phyloP scores from a whole-genome alignment of 2,329 filamentous ascomycete genomes.

The Lachnellula arida region DNA sequence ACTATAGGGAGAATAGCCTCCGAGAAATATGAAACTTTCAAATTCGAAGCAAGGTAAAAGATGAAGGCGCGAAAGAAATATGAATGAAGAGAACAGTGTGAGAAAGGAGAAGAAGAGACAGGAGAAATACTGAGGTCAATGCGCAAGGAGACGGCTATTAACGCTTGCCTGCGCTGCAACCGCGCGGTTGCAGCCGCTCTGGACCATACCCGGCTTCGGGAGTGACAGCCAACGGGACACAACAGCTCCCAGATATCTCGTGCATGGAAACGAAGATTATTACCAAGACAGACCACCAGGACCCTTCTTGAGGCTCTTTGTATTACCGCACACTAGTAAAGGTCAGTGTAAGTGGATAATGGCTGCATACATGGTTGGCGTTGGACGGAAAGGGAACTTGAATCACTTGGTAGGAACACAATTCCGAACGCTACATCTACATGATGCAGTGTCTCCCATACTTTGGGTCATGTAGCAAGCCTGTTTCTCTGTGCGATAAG shows the following conservation, averaged over 20 bases:
- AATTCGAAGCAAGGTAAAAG: constrained; percentile 42
- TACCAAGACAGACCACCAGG: not conserved
- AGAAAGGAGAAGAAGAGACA: no score
- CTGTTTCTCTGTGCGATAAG: not conserved
- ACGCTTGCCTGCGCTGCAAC: no score
- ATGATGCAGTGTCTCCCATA: not conserved
- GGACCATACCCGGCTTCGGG: no score
- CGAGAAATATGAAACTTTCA: not conserved
- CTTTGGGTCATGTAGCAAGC: not conserved
- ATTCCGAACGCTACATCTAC: not conserved
- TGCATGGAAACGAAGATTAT: not conserved
- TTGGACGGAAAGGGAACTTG: not conserved
- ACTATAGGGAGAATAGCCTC: not conserved
- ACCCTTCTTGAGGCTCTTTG: not conserved
- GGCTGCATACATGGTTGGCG: not conserved
- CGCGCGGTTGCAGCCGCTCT: no score
- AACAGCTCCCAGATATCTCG: not conserved
- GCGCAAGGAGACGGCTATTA: no score
- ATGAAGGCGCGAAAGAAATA: constrained; percentile 35
- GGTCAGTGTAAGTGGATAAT: not conserved
- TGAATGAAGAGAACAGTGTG: no score
- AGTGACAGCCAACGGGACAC: not conserved
- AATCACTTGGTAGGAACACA: not conserved
- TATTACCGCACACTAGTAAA: not conserved
- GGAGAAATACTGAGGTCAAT: no score